A percentile compares a stretch with the other conserved stretches of the same genome.
Evolutionary conservation across 1,284 basidiomycete genomes (phyloP).

Genomic region (Papiliotrema laurentii): DNA sequence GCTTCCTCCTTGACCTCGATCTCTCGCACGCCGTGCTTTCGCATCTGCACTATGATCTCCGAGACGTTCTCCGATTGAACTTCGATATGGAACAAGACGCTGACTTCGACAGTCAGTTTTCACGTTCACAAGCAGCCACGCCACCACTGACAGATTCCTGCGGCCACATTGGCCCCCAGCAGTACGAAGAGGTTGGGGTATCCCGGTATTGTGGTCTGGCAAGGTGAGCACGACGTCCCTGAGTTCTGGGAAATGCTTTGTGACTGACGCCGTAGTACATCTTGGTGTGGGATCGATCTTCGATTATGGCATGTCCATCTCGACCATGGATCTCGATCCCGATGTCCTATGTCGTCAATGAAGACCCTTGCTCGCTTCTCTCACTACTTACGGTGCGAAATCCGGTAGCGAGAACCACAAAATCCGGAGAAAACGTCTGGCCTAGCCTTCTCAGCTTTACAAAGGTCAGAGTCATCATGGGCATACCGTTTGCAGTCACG

Average conservation of each 20-base stretch:
- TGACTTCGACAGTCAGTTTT: background rate
- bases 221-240: too few relatives aligned
- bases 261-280: slow-evolving; percentile 7
- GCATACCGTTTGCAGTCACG: background rate
- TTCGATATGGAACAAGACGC: slow-evolving; percentile 11
- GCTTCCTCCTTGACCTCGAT: slow-evolving; percentile 22
- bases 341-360: background rate
- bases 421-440: slow-evolving; percentile 12
- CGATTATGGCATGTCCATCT: background rate
- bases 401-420: slow-evolving; percentile 22
- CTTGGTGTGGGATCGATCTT: background rate
- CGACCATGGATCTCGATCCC: slow-evolving; percentile 1
- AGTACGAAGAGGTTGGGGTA: slow-evolving; percentile 28
- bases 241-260: too few relatives aligned
- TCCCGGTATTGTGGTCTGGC: slow-evolving; percentile 9
- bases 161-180: slow-evolving; percentile 28
- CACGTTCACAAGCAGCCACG: background rate
- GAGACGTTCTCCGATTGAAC: slow-evolving; percentile 23
- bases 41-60: slow-evolving; percentile 13
- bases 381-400: slow-evolving; percentile 17
- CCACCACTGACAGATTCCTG: slow-evolving; percentile 18
- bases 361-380: background rate
- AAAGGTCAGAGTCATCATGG: background rate
- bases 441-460: slow-evolving; percentile 10
- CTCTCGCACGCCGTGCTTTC: slow-evolving; percentile 3